Evolutionary conservation across 306 rosid species (phyloP), one percentile per base, ranked within the genome.

Genomic region (Cajanus cajan): DNA sequence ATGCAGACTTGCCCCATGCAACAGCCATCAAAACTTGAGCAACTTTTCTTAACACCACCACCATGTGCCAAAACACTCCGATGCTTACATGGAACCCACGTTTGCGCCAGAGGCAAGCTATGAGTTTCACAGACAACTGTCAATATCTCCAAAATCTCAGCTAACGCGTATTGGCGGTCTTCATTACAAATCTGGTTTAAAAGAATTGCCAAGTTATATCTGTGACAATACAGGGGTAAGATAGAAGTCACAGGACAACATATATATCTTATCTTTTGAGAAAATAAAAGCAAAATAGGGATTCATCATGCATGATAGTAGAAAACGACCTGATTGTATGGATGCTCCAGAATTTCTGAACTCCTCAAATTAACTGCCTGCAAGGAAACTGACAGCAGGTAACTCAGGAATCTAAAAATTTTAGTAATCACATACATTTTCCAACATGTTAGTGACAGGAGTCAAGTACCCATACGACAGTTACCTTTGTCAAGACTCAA

Each of bases 31-130:
- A 94, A 84, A 74, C 96, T 89, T 3, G 88, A 87, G 68, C 98
- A 94, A 78, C 48, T 89, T 84, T 90, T 94, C 92, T 84, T 89
- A 68, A 82, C 73, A 75, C 97, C 98, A 24, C 97, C 96, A 15
- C 96, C 98, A 18, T 89, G 44, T 43, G 94, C 93, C 80, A 94
- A 85, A 80, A 94, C 94, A 59, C 85, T 90, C 22, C 96, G 84
- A 76, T 90, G 93, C 94, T 83, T 86, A 70, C 97, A 94, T 0
- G 98, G 97, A 84, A 94, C 92, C 98, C 98, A 92, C n/a, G 97
- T 92, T 89, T 94, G 98, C 76, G 97, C 97, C 75, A 94, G 82
- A 24, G 97, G 98, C 84, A 94, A 78, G 41, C 88, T 90, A 74
- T 88, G 90, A 80, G 94, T 87, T 90, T 94, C 98, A 71, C 97